Evolutionary conservation across 192 early-diverging fungal species (phyloP).

Genomic region (Rhizophlyctis rosea): DNA sequence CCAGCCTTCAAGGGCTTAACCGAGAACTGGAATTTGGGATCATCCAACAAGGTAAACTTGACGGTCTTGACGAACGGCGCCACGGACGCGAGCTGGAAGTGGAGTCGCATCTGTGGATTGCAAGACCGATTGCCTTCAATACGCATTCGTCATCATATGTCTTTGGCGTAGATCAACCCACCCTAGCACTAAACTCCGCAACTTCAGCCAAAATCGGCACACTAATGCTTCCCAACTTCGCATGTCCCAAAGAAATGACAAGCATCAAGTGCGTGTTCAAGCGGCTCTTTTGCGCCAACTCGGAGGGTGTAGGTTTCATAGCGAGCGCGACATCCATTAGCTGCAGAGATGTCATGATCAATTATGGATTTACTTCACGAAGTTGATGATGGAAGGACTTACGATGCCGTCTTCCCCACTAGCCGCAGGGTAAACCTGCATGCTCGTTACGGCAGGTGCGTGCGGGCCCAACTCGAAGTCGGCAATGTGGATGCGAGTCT

Average conservation of each 20-base stretch:
- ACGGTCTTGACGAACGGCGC: conserved; percentile 23
- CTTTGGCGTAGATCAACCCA: too few relatives aligned
- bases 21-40: conserved; percentile 19
- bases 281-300: conserved; percentile 14
- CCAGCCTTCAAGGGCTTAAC: conserved; percentile 23
- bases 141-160: too few relatives aligned
- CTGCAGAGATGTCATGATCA: too few relatives aligned
- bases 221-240: conserved; percentile 21
- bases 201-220: conserved; percentile 26
- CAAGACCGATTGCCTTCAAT: too few relatives aligned
- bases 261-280: conserved; percentile 27
- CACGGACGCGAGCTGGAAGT: conserved; percentile 12
- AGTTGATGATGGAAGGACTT: too few relatives aligned
- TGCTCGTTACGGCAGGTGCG: conserved; percentile 24
- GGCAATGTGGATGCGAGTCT: conserved; percentile 14
- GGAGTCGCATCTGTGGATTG: conserved; percentile 15
- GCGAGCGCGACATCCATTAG: conserved; percentile 25
- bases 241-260: conserved; percentile 18
- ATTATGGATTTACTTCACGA: too few relatives aligned
- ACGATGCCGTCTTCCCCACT: conserved; percentile 25
- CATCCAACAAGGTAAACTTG: conserved; percentile 20
- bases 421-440: conserved; percentile 26
- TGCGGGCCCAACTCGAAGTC: conserved; percentile 30
- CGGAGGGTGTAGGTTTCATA: conserved; percentile 22
- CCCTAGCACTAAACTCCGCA: conserved; percentile 21